Conservation (phyloP, 495 filamentous ascomycete species). For the Jackrogersella multiformis region DNA sequence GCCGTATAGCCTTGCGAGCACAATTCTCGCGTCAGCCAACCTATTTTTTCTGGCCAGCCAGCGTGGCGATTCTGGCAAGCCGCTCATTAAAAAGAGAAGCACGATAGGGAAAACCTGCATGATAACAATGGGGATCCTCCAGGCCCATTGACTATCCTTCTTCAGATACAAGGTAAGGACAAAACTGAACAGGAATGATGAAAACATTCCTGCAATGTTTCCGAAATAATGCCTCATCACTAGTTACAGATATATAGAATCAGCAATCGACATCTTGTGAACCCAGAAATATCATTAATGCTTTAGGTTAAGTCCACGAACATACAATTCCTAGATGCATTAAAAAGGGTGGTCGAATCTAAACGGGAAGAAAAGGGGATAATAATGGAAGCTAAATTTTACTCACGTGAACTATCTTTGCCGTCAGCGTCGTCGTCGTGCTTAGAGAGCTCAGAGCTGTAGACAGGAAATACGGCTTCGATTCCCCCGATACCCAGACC, state of each 20-base stretch:
- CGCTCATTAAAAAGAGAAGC: slow-evolving; percentile 56
- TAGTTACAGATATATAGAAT: neutral
- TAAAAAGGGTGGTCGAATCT: no score
- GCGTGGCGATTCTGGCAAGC: slow-evolving; percentile 63
- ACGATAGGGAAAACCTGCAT: slow-evolving; percentile 65
- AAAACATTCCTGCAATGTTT: slow-evolving; percentile 66
- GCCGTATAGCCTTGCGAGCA: slow-evolving; percentile 56
- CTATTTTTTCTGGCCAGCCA: slow-evolving; percentile 60
- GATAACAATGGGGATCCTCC: slow-evolving; percentile 65
- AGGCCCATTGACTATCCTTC: slow-evolving; percentile 56
- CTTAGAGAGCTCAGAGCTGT: slow-evolving; percentile 61
- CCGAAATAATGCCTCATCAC: slow-evolving; percentile 67
- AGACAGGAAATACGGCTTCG: slow-evolving; percentile 65
- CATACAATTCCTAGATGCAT: no score
- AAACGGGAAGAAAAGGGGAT: neutral
- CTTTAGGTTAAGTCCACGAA: neutral
- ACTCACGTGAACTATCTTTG: slow-evolving; percentile 56
- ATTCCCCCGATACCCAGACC: slow-evolving; percentile 67
- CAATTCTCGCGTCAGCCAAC: slow-evolving; percentile 53
- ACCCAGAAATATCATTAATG: neutral
- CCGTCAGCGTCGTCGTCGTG: slow-evolving; percentile 60
- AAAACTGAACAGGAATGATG: slow-evolving; percentile 62
- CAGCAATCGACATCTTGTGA: neutral
- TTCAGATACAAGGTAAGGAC: slow-evolving; percentile 49
- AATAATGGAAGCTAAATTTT: neutral